Evolutionary conservation across 139 green algal genomes (phyloP), one percentile per base, ranked within the genome.

Genomic region (Micractinium conductrix): DNA sequence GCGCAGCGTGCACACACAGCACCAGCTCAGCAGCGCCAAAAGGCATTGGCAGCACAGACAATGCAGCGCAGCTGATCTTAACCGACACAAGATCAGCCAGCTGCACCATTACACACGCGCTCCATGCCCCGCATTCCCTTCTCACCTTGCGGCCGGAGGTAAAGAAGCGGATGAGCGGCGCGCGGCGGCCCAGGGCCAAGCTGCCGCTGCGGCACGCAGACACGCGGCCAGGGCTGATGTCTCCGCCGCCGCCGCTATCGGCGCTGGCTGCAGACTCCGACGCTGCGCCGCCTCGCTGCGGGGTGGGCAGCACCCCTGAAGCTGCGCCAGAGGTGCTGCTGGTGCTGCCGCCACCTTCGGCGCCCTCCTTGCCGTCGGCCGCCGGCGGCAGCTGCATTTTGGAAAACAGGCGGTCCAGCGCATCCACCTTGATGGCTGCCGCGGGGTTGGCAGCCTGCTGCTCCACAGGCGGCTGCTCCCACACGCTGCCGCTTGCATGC

Each of bases 341-440:
- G 0, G 43, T 14, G 67, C 67, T 78, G 45, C 35, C 45, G 53
- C 40, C 62, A 19, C 21, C 40, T 30, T 37, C 35, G n/a, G n/a
- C n/a, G 45, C 67, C 48, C 21, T 79, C n/a, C 6, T 30, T 24
- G 19, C 33, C 69, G 6, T 42, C 48, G 1, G 35, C 35, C 3
- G 78, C 6, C 30, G 53, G 35, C 24, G 65, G 30, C 44, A 70
- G n/a, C 30, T 62, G 67, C 45, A n/a, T n/a, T n/a, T 70, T 55
- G 26, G 80, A 67, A 69, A 85, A 85, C 67, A 85, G 45, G 21
- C 63, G n/a, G 67, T 85, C 80, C 33, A 85, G 68, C 2, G 80
- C 80, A 22, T 44, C 45, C 48, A 85, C 63, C 4, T 50, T n/a
- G 6, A 78, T 45, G 35, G 69, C 63, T 50, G 53, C 63, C 19